Evolutionary conservation across 2,329 filamentous ascomycete species (phyloP), one percentile per base, ranked within the genome.

Genomic region (Plectosphaerella cucumerina): DNA sequence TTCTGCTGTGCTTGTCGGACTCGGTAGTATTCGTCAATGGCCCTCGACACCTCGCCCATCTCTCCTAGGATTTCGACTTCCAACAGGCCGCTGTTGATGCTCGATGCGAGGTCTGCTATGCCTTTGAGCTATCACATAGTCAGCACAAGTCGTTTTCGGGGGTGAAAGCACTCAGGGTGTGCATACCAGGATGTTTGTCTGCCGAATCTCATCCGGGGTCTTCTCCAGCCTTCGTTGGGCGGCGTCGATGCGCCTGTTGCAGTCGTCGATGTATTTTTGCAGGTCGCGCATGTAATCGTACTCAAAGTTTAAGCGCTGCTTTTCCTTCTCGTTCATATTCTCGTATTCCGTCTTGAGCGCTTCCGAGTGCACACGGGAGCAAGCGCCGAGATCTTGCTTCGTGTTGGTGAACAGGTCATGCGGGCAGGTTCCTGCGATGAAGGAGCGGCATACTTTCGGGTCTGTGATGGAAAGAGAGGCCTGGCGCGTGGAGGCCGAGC

Each of bases 321-420:
- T 87, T 61, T 93, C 87, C 26, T 82, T 71, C 2, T 86, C 76
- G 4, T 87, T 74, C 0, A 94, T 83, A 1, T 74, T 78, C 60
- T 95, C 88, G 69, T 94, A 99, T 67, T 99, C 92, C 45, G 85
- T 77, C 71, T 96, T 97, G 58, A 97, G 79, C 12, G 85, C 84
- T 67, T 97, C 92, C 46, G 84, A 89, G 73, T 99, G 94, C 22
- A 93, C 81, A 67, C 93, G 94, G 47, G 89, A 82, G 65, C 94
- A 99, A 1, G 85, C 82, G 3, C 94, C 94, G 33, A 97, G 82
- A 68, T 99, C 94, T 78, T 97, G 92, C 75, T 97, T 97, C 44
- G 94, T 99, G 74, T 99, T 99, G 58, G 93, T 99, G 80, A 99
- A 99, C 65, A 99, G 90, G 67, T 99, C 94, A 77, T 56, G 55